These are phyloP conservation scores for Saccharomycopsis fibuligera DNA, from an alignment of 805 yeast species.

Conservation along the genomic window DNA sequence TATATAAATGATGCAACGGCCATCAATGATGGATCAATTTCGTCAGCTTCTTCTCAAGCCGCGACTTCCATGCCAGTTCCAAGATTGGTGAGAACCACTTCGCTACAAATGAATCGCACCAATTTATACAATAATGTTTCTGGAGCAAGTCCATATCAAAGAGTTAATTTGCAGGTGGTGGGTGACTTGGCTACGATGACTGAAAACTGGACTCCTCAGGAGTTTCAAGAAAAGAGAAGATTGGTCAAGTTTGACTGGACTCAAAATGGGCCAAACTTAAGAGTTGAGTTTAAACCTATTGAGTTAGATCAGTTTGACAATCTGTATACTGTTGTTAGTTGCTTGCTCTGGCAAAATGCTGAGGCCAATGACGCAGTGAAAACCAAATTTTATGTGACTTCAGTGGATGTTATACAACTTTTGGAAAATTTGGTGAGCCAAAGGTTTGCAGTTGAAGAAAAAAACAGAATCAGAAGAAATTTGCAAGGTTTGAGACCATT, in stretches of 20 bases:
- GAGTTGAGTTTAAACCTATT: slow-evolving; percentile 36
- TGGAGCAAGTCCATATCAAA: not conserved
- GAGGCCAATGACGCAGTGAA: slow-evolving; percentile 38
- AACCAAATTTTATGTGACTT: slow-evolving; percentile 41
- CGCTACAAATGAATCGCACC: slow-evolving; percentile 3
- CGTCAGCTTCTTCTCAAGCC: not conserved
- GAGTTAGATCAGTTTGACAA: slow-evolving; percentile 30
- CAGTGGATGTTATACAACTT: slow-evolving; percentile 57
- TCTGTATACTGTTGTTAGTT: slow-evolving; percentile 37
- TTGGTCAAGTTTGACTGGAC: slow-evolving; percentile 39
- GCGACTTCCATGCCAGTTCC: not conserved
- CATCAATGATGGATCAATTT: not conserved
- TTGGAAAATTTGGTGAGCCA: slow-evolving; percentile 42
- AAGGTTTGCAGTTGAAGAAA: slow-evolving; percentile 59
- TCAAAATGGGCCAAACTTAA: slow-evolving; percentile 10
- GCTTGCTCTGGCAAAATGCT: slow-evolving; percentile 34
- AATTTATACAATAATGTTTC: too few species aligned
- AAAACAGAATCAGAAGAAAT: slow-evolving; percentile 62
- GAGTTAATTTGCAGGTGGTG: slow-evolving; percentile 4
- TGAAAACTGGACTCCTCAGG: slow-evolving; percentile 39
- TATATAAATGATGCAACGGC: not conserved
- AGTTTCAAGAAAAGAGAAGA: slow-evolving; percentile 37
- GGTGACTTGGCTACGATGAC: slow-evolving; percentile 12
- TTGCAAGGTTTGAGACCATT: slow-evolving; percentile 58
- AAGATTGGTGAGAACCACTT: slow-evolving; percentile 12